These are phyloP conservation scores for Geranomyces michiganensis DNA, from an alignment of 192 early-diverging fungal genomes.

Conservation along the genomic window DNA sequence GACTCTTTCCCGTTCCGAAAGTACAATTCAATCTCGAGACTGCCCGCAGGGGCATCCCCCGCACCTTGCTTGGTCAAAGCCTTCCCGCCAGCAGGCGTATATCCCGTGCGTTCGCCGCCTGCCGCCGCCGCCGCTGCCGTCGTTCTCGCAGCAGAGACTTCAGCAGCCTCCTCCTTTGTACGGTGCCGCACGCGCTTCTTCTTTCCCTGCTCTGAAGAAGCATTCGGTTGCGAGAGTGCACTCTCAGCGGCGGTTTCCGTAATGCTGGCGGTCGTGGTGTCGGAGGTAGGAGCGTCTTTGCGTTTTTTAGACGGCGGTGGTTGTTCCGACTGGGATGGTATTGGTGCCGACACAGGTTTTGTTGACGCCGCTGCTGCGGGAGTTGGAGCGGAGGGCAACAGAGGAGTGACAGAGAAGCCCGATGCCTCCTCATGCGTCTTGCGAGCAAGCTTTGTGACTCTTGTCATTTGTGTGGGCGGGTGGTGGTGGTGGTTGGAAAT, in stretches of 20 bases:
- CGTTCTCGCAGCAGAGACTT: constrained; percentile 21
- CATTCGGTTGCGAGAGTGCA: background rate
- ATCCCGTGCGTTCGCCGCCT: constrained; percentile 13
- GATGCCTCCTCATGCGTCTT: constrained; percentile 56
- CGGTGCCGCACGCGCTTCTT: constrained; percentile 39
- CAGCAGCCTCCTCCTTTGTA: constrained; percentile 1
- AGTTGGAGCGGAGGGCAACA: constrained; percentile 43
- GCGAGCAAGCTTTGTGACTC: constrained; percentile 58
- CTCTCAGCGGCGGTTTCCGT: background rate
- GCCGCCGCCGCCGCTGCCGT: background rate
- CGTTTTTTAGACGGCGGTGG: constrained; percentile 6
- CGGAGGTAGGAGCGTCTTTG: background rate
- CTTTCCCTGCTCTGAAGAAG: constrained; percentile 10
- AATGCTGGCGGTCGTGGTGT: too few relatives aligned
- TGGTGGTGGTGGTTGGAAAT: too few relatives aligned
- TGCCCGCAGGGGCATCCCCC: too few relatives aligned
- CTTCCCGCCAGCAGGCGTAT: constrained; percentile 22
- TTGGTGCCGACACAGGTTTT: constrained; percentile 14
- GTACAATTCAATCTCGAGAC: too few relatives aligned
- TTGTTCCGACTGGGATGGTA: constrained; percentile 24
- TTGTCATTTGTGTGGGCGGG: constrained; percentile 55
- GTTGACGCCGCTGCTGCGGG: constrained; percentile 28
- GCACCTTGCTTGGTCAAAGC: constrained; percentile 34
- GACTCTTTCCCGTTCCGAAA: too few relatives aligned
- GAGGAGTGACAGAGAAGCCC: constrained; percentile 49